Evolutionary conservation across 169 alveolate genomes (phyloP).

Genomic region (Plasmodium fragile): DNA sequence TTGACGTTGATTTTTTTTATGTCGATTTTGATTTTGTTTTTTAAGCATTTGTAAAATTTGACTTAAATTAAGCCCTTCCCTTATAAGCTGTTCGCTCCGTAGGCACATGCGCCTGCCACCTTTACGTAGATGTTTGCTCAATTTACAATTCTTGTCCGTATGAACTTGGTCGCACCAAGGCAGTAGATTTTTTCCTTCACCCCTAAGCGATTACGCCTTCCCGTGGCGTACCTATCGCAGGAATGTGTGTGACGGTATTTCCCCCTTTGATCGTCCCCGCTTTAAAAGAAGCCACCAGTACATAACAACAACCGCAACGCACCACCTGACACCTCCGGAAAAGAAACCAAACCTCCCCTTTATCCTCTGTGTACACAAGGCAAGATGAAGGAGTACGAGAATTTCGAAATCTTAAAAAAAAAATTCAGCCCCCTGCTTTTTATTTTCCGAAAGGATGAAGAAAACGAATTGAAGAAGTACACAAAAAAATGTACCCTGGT

Average conservation of each 20-base stretch:
- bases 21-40: background rate
- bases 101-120: conserved; percentile 1
- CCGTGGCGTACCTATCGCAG: background rate
- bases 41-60: background rate
- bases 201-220: background rate
- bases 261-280: background rate
- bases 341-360: background rate
- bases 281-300: background rate
- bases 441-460: conserved; percentile 63
- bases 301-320: background rate
- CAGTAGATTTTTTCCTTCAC: background rate
- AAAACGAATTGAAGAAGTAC: conserved; percentile 48
- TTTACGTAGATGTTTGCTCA: background rate
- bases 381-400: conserved; percentile 64
- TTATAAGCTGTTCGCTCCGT: background rate
- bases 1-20: background rate
- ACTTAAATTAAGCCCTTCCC: background rate
- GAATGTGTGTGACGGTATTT: background rate
- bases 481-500: conserved; percentile 10
- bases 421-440: conserved; percentile 52
- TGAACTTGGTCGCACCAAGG: background rate
- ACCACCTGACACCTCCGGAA: background rate
- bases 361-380: background rate
- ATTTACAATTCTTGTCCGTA: background rate
- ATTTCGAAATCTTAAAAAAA: conserved; percentile 31